Conservation (phyloP, 345 rosid species). For the Sonneratia caseolaris region DNA sequence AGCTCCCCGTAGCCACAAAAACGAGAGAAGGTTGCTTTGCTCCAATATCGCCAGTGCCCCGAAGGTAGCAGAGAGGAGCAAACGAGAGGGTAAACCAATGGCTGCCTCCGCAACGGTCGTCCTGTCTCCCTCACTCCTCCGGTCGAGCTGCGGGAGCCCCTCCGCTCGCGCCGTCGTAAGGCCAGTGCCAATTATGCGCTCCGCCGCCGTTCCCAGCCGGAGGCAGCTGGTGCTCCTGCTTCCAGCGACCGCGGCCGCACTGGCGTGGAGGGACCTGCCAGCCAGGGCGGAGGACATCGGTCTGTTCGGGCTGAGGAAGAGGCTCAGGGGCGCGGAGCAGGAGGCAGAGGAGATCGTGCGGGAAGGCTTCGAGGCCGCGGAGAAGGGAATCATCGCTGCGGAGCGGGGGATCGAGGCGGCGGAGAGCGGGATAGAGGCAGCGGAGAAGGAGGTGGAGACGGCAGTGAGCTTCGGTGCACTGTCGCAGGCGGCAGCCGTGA, state of each 20-base stretch:
- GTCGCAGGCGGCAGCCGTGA: slow-evolving; percentile 76
- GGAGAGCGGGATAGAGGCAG: slow-evolving; percentile 42
- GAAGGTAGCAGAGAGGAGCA: too few species aligned
- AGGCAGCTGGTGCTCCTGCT: slow-evolving; percentile 43
- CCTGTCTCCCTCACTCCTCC: slow-evolving; percentile 15
- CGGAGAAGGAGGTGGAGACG: slow-evolving; percentile 38
- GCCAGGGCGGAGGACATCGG: slow-evolving; percentile 55
- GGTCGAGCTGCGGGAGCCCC: slow-evolving; percentile 8
- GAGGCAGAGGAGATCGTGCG: slow-evolving; percentile 61
- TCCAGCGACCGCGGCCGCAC: slow-evolving; percentile 38
- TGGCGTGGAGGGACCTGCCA: slow-evolving; percentile 20
- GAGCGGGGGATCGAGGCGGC: slow-evolving; percentile 50
- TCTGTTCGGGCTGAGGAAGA: slow-evolving; percentile 71
- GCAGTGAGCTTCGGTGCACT: slow-evolving; percentile 48
- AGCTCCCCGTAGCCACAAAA: background rate
- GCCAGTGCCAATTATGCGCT: slow-evolving; percentile 14
- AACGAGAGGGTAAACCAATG: background rate
- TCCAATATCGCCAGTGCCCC: background rate
- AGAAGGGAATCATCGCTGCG: slow-evolving; percentile 24
- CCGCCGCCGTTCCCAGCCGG: slow-evolving; percentile 23
- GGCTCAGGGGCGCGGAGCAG: slow-evolving; percentile 59
- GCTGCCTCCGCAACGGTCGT: slow-evolving; percentile 35
- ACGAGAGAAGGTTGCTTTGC: background rate
- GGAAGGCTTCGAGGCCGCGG: slow-evolving; percentile 59
- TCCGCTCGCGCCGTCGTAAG: slow-evolving; percentile 16